phyloP scores from a whole-genome alignment of 495 filamentous ascomycete species.

The Neurospora sp. region DNA sequence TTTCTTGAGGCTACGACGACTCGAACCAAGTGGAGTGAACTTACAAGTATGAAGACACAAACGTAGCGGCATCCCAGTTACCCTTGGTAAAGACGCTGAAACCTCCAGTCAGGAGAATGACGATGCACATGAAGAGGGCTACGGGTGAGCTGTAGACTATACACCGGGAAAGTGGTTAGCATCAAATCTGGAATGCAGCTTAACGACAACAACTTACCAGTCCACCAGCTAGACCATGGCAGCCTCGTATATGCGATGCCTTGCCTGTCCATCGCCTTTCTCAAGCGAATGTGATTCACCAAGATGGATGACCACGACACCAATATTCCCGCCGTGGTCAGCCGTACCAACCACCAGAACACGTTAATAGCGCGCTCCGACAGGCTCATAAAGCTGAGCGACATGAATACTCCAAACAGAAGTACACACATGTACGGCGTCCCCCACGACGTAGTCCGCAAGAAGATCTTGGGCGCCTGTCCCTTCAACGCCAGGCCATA shows the following conservation, averaged over 20 bases:
- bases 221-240: conserved; percentile 38
- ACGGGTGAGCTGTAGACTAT: conserved; percentile 24
- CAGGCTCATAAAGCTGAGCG: conserved; percentile 50
- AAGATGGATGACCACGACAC: conserved; percentile 43
- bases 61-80: conserved; percentile 35
- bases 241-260: conserved; percentile 25
- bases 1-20: not conserved
- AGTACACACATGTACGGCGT: conserved; percentile 49
- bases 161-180: not conserved
- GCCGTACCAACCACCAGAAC: conserved; percentile 50
- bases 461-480: conserved; percentile 46
- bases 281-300: conserved; percentile 37
- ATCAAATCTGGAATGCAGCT: not conserved
- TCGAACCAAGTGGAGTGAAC: not conserved
- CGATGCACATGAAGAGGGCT: conserved; percentile 33
- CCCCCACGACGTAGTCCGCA: conserved; percentile 49
- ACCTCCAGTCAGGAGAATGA: conserved; percentile 38
- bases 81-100: conserved; percentile 38
- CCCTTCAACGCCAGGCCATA: conserved; percentile 52
- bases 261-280: conserved; percentile 31
- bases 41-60: conserved; percentile 41
- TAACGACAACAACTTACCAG: conserved; percentile 12
- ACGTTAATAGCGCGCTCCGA: conserved; percentile 45
- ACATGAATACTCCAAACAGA: conserved; percentile 41
- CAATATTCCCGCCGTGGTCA: conserved; percentile 45